Conservation (phyloP, 176 grass and related monocot genomes). For the Rhynchospora tenuis region DNA sequence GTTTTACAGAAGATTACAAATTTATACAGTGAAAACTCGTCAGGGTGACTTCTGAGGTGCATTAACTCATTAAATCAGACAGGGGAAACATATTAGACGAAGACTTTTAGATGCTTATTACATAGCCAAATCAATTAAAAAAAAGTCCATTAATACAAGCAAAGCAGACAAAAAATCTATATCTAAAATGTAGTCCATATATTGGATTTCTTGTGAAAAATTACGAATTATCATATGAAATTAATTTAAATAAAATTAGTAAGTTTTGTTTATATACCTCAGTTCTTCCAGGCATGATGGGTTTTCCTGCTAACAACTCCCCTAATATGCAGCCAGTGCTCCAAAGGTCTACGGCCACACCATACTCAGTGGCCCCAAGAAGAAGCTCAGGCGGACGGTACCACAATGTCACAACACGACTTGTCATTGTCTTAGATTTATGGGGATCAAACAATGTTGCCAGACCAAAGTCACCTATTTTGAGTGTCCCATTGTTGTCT, state of each 20-base stretch:
- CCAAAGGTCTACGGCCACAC: slow-evolving; percentile 83
- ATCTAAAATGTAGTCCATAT: no score
- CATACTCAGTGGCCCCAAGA: slow-evolving; percentile 68
- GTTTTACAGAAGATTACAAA: not conserved
- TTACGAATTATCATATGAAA: no score
- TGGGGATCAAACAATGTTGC: slow-evolving; percentile 60
- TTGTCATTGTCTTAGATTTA: slow-evolving; percentile 59
- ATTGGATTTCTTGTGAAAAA: no score
- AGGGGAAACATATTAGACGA: no score
- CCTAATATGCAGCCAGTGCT: slow-evolving; percentile 89
- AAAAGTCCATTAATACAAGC: no score
- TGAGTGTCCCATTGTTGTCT: slow-evolving; percentile 53
- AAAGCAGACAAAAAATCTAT: no score
- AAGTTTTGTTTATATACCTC: slow-evolving; percentile 56
- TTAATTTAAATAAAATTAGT: no score
- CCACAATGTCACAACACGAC: slow-evolving; percentile 88
- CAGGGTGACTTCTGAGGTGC: not conserved
- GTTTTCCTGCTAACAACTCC: slow-evolving; percentile 72
- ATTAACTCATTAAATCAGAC: no score
- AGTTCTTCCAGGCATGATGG: slow-evolving; percentile 89
- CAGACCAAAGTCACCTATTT: slow-evolving; percentile 83
- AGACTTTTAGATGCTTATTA: no score
- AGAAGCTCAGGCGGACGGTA: slow-evolving; percentile 85
- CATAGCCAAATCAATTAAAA: no score
- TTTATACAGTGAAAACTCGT: not conserved